Base-by-base conservation (phyloP, 352 stramenopile genomes). In the Phytopythium montanum region DNA sequence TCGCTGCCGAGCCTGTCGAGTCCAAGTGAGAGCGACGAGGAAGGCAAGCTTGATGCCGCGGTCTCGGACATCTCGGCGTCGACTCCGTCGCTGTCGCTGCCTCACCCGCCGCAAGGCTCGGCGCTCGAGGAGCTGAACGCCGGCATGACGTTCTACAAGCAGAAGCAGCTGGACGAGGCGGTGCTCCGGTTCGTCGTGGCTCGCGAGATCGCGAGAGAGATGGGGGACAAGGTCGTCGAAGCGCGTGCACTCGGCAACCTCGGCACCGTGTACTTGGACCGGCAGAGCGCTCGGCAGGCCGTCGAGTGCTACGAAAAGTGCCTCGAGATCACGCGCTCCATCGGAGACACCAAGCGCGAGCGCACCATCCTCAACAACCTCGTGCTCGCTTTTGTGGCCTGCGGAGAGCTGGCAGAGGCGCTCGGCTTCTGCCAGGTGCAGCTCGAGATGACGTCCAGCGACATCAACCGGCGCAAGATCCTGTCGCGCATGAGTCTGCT, bases 301-400 rank as follows among this genome's bases (percentile, higher is more conserved):
- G 82, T 92, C 42, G 59, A 61, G 42, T 94, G 82, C 69, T 92
- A 94, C 64, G 65, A 89, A 57, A 80, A 87, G 48, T 92, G 80
- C 45, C 69, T 92, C 41, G 80, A 82, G 50, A 87, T 92, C 56
- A 91, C 82, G 10, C 79, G 77, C 13, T 70, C 75, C 4, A 87
- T 92, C 42, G 70, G 81, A 14, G 82, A 92, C 53, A 73, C 76
- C 25, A 94, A 92, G 59, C 75, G 85, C 10, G 85, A 94, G 56
- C 82, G 82, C 14, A 90, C 81, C 5, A 92, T 94, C 57, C 71
- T 94, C 19, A 92, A 94, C 67, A 94, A 94, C 53, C 68, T 94
- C 12, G 81, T 94, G 41, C 81, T 94, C 19, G 80, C 85, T 10
- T 66, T 87, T 41, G 87, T 87, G 54, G 85, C 80, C 1, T 75